Evolutionary conservation across 148 eudicot species (phyloP), one percentile per base, ranked within the genome.

Genomic region (Gaultheria prostrata): DNA sequence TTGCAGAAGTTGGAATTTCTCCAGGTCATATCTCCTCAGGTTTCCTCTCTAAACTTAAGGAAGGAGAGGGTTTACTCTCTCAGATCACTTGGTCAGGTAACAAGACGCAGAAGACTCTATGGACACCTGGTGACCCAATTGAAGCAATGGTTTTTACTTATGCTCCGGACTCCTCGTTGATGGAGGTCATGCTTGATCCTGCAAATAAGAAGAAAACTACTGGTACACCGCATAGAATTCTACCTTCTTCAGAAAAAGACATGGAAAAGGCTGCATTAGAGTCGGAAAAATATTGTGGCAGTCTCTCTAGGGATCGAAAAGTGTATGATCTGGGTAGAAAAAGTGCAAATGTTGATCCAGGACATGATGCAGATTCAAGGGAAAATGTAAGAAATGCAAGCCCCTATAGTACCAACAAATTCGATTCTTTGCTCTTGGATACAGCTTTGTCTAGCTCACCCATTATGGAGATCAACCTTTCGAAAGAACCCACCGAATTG

Each of bases 1-100:
- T 48, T 28, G 74, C 15, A 79, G 79, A 87, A 83, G 84, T 74
- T 85, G 87, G 83, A 69, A 85, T 39, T 51, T 85, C 86, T 28
- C 74, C 83, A 9, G 32, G 75, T 74, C 77, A 45, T 56, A 53
- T 67, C 46, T n/a, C 76, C 76, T 73, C 79, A 69, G 83, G 80
- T 46, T 80, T 33, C 49, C 51, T 69, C n/a, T 75, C 54, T 35
- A 79, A 80, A 54, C 50, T 61, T 57, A 53, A 61, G 32, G 45
- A 21, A 80, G 46, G 71, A 54, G 79, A 61, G 43, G 86, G 82
- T 88, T 89, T 90, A 88, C 86, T 85, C 65, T 85, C 89, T 88
- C 82, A 84, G 83, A 43, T 71, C 35, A 81, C 85, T 54, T 80
- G 24, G 78, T 84, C 91, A 26, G 89, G 86, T 46, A 80, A 87